Evolutionary conservation across 768 basidiomycete species (phyloP), one percentile per base, ranked within the genome.

Genomic region (Rhodotorula sphaerocarpa): DNA sequence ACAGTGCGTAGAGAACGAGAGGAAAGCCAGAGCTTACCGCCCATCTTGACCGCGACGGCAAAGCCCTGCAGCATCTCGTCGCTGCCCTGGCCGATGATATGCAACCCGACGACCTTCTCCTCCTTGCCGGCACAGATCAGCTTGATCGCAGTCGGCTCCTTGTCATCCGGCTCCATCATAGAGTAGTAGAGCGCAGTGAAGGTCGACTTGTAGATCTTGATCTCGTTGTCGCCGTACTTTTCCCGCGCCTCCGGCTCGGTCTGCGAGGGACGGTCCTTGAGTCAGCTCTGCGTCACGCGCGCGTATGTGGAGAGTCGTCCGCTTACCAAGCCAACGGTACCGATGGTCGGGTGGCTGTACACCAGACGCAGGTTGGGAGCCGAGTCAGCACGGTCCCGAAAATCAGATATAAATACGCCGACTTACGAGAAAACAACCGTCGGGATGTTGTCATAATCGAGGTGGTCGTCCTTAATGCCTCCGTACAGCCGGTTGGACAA

Each of bases 61-160:
- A 95, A 96, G 66, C 93, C 93, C 80, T 99, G 95, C 77, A 92
- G 77, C 70, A 87, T 82, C 77, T 99, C 95, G 74, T 99, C 95
- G 71, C 86, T 87, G 46, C 95, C 95, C 65, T 80, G 73, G 11
- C 95, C 95, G 60, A 97, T 83, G 67, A 96, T 83, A 76, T 97
- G 95, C 48, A 96, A 78, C 16, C 95, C 95, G n/a, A 97, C 90
- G 44, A 99, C 86, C 71, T 86, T 87, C 75, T 97, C 91, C 71
- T 96, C 90, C 20, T 83, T 82, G 3, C 92, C 91, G 12, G 82
- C 83, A 57, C 83, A 84, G 71, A 99, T 78, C 41, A 99, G 81
- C 78, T 97, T 99, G 80, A 91, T 90, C 59, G 90, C 80, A 0
- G 92, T 87, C 3, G 95, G 95, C 70, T 95, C 89, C 76, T 95